A percentile compares a stretch with the other conserved stretches of the same genome.
Evolutionary conservation across 2,329 filamentous ascomycete genomes (phyloP).

Genomic region (Diaporthe caulivora): DNA sequence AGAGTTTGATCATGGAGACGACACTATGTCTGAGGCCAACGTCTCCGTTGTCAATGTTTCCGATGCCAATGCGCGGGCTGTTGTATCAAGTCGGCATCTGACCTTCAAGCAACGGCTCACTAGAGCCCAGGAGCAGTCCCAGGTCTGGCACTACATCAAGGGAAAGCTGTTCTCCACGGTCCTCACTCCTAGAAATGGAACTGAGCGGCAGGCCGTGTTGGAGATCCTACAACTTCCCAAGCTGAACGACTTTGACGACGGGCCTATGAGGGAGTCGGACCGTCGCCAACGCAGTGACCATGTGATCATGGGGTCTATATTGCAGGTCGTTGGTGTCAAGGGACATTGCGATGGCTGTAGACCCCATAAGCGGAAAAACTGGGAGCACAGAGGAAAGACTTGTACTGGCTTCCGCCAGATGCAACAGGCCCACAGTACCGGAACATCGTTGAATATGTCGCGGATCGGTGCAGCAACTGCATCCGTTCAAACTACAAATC

Average conservation of each 20-base stretch:
- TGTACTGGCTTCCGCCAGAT: not conserved
- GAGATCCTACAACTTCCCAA: not conserved
- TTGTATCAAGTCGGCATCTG: no score
- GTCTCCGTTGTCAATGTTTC: not conserved
- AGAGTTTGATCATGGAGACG: not conserved
- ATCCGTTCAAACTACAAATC: not conserved
- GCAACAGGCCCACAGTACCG: not conserved
- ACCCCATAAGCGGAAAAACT: not conserved
- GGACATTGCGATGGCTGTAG: not conserved
- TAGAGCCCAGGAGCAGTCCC: not conserved
- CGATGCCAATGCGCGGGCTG: not conserved
- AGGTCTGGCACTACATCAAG: not conserved
- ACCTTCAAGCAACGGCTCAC: not conserved
- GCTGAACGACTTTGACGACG: not conserved
- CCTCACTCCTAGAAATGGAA: not conserved
- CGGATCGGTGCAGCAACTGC: conserved; percentile 1
- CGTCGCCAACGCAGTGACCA: not conserved
- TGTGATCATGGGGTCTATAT: conserved; percentile 1
- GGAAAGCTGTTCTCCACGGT: not conserved
- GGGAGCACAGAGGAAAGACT: not conserved
- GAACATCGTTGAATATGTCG: not conserved
- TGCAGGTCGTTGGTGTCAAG: not conserved
- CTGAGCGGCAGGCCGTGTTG: not conserved
- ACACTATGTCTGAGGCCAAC: not conserved
- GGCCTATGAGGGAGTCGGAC: not conserved